These are phyloP conservation scores for Penicillium atrosanguineum DNA, from an alignment of 495 filamentous ascomycete species.

Conservation along the genomic window DNA sequence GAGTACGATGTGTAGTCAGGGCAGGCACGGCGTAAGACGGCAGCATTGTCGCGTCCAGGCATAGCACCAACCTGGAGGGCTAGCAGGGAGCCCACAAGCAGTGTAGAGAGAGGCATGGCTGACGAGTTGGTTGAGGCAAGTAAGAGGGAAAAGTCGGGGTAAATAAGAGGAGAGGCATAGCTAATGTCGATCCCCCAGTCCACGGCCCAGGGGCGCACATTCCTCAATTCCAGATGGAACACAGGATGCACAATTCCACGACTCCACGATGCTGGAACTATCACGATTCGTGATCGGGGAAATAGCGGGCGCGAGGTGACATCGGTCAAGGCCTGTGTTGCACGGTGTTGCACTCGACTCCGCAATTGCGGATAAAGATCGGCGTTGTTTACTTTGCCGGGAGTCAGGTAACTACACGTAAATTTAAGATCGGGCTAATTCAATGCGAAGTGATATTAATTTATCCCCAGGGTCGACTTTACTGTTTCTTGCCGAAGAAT, in stretches of 20 bases:
- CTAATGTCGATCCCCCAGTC: slow-evolving; percentile 21
- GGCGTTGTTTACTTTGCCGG: slow-evolving; percentile 10
- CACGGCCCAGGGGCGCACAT: slow-evolving; percentile 19
- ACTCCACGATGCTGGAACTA: neutral
- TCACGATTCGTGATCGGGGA: slow-evolving; percentile 4
- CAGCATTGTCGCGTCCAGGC: slow-evolving; percentile 27
- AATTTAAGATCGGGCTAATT: neutral
- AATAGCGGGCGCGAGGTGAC: slow-evolving; percentile 22
- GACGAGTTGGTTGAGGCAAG: neutral
- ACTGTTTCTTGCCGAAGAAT: slow-evolving; percentile 85
- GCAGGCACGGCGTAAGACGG: slow-evolving; percentile 43
- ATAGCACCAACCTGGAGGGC: slow-evolving; percentile 21
- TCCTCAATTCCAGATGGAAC: slow-evolving; percentile 3
- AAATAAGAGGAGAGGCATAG: slow-evolving; percentile 11
- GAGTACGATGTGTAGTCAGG: slow-evolving; percentile 52
- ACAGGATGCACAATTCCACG: neutral
- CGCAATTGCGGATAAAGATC: slow-evolving; percentile 28
- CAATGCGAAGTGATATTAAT: neutral
- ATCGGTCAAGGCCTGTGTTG: slow-evolving; percentile 9
- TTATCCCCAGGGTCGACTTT: neutral
- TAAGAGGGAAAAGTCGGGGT: neutral
- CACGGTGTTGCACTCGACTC: slow-evolving; percentile 22
- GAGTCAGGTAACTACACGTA: neutral
- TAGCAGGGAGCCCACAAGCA: slow-evolving; percentile 28
- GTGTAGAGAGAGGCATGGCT: slow-evolving; percentile 20